phyloP scores from a whole-genome alignment of 23 red algal species.

The Cyanidioschyzon merolae region DNA sequence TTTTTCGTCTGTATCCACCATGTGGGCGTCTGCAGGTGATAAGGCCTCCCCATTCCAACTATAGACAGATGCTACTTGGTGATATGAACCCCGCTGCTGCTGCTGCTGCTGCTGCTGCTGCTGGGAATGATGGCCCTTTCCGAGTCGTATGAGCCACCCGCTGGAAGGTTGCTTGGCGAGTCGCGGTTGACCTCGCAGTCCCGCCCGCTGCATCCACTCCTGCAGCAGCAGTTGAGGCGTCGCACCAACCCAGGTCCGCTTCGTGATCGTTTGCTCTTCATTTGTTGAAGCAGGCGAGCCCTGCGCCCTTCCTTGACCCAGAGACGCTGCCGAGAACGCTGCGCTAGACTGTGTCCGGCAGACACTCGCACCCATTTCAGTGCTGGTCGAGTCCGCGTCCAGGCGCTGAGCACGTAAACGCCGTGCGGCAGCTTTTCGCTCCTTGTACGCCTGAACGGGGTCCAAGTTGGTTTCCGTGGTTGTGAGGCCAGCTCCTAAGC shows the following conservation, averaged over 20 bases:
- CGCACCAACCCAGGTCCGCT: background rate
- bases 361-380: no score
- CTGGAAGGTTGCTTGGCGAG: background rate
- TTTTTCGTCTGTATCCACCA: no score
- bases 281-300: background rate
- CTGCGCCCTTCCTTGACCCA: background rate
- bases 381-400: no score
- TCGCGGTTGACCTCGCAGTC: background rate
- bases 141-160: background rate
- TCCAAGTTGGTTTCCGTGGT: background rate
- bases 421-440: conserved; percentile 16
- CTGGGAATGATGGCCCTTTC: background rate
- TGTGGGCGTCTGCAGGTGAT: no score
- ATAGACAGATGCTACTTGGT: background rate
- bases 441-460: background rate
- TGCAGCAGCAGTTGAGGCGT: background rate
- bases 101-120: no score
- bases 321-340: background rate
- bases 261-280: background rate
- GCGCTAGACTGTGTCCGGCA: no score
- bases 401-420: background rate
- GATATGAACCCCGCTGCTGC: background rate
- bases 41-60: background rate
- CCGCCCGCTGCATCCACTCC: background rate
- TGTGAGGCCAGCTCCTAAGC: background rate